Percentiles rank a stretch among this genome's conserved stretches.
Conservation (phyloP, 2,329 filamentous ascomycete species). For the Cladorrhinum sp. region DNA sequence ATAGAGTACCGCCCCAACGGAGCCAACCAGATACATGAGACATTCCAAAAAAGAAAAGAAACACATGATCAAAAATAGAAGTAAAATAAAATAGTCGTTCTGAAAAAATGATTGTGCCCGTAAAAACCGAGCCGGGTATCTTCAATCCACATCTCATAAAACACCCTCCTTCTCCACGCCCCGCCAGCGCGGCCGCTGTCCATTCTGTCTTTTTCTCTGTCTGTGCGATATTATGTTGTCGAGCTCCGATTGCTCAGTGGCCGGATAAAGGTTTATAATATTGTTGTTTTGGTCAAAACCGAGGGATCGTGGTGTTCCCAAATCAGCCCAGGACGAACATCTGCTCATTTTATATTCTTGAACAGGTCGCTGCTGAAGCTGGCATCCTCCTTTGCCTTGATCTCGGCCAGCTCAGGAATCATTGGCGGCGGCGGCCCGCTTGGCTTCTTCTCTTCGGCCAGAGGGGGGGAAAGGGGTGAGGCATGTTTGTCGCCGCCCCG, state of each 20-base stretch:
- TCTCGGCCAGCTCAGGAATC: constrained; percentile 56
- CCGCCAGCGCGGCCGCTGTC: background rate
- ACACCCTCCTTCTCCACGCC: constrained; percentile 10
- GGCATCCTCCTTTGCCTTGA: constrained; percentile 49
- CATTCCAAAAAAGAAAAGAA: constrained; percentile 4
- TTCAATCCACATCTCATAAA: constrained; percentile 28
- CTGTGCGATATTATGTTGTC: background rate
- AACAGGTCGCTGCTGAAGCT: constrained; percentile 53
- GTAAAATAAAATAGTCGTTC: constrained; percentile 20
- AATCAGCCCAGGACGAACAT: background rate
- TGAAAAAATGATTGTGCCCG: constrained; percentile 28
- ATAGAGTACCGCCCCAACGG: background rate
- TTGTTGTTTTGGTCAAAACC: background rate
- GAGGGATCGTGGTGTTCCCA: background rate
- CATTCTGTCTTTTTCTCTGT: background rate
- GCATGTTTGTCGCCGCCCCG: constrained; percentile 42
- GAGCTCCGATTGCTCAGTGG: background rate
- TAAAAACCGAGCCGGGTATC: constrained; percentile 32
- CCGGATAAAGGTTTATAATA: background rate
- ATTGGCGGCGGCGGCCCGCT: constrained; percentile 55
- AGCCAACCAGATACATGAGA: constrained; percentile 12
- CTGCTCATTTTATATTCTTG: constrained; percentile 54
- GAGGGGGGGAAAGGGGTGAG: constrained; percentile 23
- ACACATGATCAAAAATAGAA: background rate
- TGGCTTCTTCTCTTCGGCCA: constrained; percentile 35